A percentile compares a stretch with the other conserved stretches of the same genome.
phyloP scores from a whole-genome alignment of 306 rosid species.

The Arachis hypogaea region DNA sequence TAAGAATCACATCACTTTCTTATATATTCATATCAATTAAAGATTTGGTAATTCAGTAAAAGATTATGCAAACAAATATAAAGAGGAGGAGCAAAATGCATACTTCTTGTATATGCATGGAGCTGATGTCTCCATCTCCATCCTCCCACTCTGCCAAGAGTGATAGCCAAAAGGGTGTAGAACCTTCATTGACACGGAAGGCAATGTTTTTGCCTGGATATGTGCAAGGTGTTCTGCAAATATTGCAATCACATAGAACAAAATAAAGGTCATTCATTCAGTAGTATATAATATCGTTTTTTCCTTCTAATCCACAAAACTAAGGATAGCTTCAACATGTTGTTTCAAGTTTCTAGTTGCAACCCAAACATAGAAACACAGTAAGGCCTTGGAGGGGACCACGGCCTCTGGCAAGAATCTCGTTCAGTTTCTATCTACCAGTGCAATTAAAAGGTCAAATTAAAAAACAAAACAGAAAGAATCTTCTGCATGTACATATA shows the following conservation, averaged over 20 bases:
- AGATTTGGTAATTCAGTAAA: neutral
- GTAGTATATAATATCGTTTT: neutral
- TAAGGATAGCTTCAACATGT: neutral
- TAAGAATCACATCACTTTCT: neutral
- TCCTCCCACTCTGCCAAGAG: conserved; percentile 75
- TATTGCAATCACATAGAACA: neutral
- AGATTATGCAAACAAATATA: conserved; percentile 1
- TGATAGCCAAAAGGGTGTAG: conserved; percentile 83
- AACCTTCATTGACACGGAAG: conserved; percentile 89
- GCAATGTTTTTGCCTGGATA: conserved; percentile 73
- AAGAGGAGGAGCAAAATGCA: conserved; percentile 23
- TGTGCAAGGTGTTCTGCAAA: conserved; percentile 67
- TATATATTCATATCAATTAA: neutral
- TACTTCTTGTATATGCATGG: conserved; percentile 83
- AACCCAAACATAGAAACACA: neutral
- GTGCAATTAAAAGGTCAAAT: no score
- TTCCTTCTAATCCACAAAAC: no score
- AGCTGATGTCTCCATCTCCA: conserved; percentile 84
- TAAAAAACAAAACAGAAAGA: neutral
- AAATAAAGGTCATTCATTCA: conserved; percentile 1
- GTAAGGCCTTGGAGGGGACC: no score
- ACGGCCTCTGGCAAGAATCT: no score
- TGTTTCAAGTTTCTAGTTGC: neutral
- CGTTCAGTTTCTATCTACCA: no score
- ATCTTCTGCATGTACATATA: neutral